Conservation (phyloP, 768 basidiomycete genomes). For the Scleroderma citrinum region DNA sequence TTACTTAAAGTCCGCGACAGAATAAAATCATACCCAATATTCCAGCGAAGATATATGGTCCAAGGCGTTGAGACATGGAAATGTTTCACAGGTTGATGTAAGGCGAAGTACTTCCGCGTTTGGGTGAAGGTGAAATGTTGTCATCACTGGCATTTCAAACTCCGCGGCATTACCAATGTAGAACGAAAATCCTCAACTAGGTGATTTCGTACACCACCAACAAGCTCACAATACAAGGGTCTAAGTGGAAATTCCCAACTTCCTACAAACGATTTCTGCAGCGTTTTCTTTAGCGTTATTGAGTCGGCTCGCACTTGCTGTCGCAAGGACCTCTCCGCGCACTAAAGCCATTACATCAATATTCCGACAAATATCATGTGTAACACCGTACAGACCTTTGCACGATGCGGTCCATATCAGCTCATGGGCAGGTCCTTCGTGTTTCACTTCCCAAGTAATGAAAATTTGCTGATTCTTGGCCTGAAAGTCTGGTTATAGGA, state of each 20-base stretch:
- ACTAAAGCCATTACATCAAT: conserved; percentile 31
- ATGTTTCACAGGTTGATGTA: conserved; percentile 1
- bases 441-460: conserved; percentile 37
- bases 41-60: conserved; percentile 52
- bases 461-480: conserved; percentile 19
- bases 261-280: conserved; percentile 38
- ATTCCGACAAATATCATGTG: background rate
- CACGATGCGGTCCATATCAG: conserved; percentile 49
- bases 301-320: conserved; percentile 39
- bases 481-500: conserved; percentile 33
- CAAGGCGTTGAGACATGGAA: conserved; percentile 35
- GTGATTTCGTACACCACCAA: background rate
- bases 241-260: conserved; percentile 16
- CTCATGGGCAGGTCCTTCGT: conserved; percentile 37
- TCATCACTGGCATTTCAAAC: background rate
- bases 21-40: conserved; percentile 41
- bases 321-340: conserved; percentile 41
- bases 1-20: background rate
- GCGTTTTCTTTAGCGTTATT: conserved; percentile 43
- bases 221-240: background rate
- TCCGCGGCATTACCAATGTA: background rate
- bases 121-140: background rate
- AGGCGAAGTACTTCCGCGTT: too few relatives aligned
- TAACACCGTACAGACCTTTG: conserved; percentile 39
- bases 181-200: background rate